Evolutionary conservation across 169 alveolate genomes (phyloP).

Genomic region (Babesia bovis): DNA sequence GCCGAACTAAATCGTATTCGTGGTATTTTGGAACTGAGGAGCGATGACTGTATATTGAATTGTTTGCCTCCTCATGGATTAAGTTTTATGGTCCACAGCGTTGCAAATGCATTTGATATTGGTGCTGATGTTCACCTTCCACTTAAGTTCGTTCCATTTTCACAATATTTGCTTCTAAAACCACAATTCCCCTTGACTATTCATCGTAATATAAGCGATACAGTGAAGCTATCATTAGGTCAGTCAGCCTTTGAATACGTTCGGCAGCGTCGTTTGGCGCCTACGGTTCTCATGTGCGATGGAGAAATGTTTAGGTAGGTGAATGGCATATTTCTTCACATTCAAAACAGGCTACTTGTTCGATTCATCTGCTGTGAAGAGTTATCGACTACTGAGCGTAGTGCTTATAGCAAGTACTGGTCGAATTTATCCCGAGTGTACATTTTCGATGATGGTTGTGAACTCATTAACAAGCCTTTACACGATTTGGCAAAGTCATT

Average conservation of each 20-base stretch:
- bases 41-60: conserved; percentile 22
- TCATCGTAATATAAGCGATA: conserved; percentile 1
- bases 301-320: conserved; percentile 7
- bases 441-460: conserved; percentile 11
- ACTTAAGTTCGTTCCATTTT: neutral
- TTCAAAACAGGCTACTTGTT: conserved; percentile 9
- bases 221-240: neutral
- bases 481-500: neutral
- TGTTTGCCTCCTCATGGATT: conserved; percentile 40
- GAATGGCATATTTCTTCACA: neutral
- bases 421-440: neutral
- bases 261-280: neutral
- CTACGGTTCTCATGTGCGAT: conserved; percentile 10
- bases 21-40: neutral
- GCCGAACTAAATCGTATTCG: conserved; percentile 11
- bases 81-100: conserved; percentile 18
- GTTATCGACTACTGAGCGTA: conserved; percentile 12
- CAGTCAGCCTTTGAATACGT: conserved; percentile 31
- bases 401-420: conserved; percentile 13
- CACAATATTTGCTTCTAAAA: conserved; percentile 1
- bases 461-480: neutral
- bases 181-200: conserved; percentile 25
- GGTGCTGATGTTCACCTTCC: conserved; percentile 20
- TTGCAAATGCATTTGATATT: neutral
- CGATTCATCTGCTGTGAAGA: conserved; percentile 18